Evolutionary conservation across 306 rosid genomes (phyloP).

Genomic region (Citrullus colocynthis): DNA sequence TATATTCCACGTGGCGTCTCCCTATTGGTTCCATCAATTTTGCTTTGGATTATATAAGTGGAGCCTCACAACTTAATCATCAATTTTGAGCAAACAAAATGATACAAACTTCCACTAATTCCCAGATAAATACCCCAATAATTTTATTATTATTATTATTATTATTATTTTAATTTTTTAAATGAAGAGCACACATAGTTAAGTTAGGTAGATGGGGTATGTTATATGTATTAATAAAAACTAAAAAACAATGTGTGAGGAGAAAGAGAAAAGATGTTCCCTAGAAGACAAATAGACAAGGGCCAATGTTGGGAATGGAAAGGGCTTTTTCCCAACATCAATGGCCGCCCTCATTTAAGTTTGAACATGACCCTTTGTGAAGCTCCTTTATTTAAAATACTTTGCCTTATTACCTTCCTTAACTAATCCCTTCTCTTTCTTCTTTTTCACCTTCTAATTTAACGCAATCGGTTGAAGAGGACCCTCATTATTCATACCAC

Average conservation of each 20-base stretch:
- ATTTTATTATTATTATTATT: too few species aligned
- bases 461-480: background rate
- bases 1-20: background rate
- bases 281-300: conserved; percentile 1
- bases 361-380: background rate
- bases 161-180: too few species aligned
- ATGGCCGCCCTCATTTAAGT: conserved; percentile 5
- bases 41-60: background rate
- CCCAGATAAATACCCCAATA: background rate
- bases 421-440: background rate
- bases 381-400: background rate
- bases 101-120: background rate
- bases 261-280: background rate
- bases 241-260: background rate
- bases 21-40: background rate
- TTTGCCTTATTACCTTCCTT: background rate
- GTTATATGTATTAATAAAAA: background rate
- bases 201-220: background rate
- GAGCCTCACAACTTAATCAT: background rate
- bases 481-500: background rate
- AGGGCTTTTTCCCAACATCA: conserved; percentile 5
- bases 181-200: background rate
- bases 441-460: background rate
- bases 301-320: background rate
- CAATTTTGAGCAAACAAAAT: background rate